Evolutionary conservation across 2,329 filamentous ascomycete species (phyloP), one percentile per base, ranked within the genome.

Genomic region (Colletotrichum sidae): DNA sequence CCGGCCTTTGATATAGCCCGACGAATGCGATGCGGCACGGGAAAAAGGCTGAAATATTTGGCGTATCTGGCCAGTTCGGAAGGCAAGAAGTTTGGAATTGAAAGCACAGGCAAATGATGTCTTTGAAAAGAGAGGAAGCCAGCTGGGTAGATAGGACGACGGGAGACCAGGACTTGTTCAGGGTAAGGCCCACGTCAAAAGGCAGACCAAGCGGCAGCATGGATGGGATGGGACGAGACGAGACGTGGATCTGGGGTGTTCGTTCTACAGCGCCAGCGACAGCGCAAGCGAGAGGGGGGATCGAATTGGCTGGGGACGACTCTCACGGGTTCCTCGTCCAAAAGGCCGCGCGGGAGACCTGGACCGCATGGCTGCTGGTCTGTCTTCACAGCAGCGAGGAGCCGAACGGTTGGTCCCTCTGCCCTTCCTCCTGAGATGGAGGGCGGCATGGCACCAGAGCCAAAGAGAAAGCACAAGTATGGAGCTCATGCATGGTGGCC

Each of bases 401-500:
- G 9, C 38, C 9, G 9, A 41, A 41, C 38, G 9, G 13, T 9
- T 41, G 38, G 38, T 13, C 6, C 38, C 13, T 13, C 13, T 41
- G 38, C 38, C 38, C 38, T 41, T 41, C 38, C 13, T 41, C 38
- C 38, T 41, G 38, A 9, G 38, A 9, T 41, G 39, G 38, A 51
- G 62, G 57, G 54, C 54, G 63, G 47, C 55, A 54, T 50, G 6
- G 38, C 38, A 55, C 45, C 34, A 34, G 56, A 61, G 44, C 61
- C 56, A 61, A 51, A 65, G 56, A 61, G 50, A 51, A 59, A 11
- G 15, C 38, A 49, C 12, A 58, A 17, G 38, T 60, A 65, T 60
- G 65, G 60, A 57, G 64, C 55, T 55, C 34, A 17, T 62, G 64
- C 65, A 66, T 67, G 67, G 64, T 62, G 58, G 65, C 52, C 65